These are phyloP conservation scores for Epipyxis sp. DNA, from an alignment of 108 stramenopile genomes.

Conservation along the genomic window DNA sequence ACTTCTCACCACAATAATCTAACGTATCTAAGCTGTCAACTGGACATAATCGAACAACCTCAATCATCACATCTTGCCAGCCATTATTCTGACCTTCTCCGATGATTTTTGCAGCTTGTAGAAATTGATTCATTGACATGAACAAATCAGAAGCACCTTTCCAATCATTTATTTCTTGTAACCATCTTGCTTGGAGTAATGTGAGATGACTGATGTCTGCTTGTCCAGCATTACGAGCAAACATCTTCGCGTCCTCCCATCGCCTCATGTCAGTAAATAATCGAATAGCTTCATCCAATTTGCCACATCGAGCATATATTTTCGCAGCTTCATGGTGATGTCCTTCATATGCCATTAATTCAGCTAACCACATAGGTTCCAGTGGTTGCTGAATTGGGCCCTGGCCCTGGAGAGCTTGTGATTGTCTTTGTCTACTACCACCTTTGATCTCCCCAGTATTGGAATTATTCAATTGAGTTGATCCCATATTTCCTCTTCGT, in stretches of 20 bases:
- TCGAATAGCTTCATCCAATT: conserved; percentile 50
- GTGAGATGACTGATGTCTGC: conserved; percentile 48
- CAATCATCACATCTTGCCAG: conserved; percentile 42
- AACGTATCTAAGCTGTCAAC: conserved; percentile 45
- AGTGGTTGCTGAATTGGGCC: background rate
- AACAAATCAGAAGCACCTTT: conserved; percentile 53
- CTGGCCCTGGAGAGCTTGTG: background rate
- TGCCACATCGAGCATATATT: conserved; percentile 46
- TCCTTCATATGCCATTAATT: conserved; percentile 56
- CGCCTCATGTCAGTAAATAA: conserved; percentile 58
- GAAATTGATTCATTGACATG: conserved; percentile 39
- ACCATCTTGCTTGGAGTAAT: conserved; percentile 58
- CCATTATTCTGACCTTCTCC: conserved; percentile 34
- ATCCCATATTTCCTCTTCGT: too few relatives aligned
- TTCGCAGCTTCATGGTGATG: conserved; percentile 60
- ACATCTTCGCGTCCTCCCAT: conserved; percentile 63
- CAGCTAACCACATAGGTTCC: conserved; percentile 36
- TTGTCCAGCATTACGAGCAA: conserved; percentile 34
- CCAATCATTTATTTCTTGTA: conserved; percentile 53
- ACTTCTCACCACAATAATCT: conserved; percentile 43
- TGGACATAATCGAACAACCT: conserved; percentile 43
- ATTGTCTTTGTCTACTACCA: conserved; percentile 20
- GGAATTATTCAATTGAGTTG: background rate
- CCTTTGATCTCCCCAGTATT: background rate
- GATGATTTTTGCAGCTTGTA: conserved; percentile 43